These are phyloP conservation scores for Aspergillus alliaceus DNA, from an alignment of 2,329 filamentous ascomycete genomes.

Conservation along the genomic window DNA sequence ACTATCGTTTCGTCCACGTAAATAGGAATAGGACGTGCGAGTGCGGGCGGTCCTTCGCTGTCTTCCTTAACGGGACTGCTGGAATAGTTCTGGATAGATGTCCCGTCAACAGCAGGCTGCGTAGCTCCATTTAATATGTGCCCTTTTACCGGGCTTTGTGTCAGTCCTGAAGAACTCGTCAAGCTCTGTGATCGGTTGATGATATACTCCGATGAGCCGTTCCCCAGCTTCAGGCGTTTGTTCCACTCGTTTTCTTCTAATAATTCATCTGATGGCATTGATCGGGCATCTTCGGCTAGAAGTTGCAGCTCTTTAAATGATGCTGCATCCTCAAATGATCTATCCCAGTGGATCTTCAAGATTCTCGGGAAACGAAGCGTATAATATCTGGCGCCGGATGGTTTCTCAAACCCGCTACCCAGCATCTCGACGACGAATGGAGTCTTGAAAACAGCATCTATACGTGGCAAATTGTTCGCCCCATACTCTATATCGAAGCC, in stretches of 20 bases:
- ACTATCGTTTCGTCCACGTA: slow-evolving; percentile 19
- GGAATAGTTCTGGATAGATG: neutral
- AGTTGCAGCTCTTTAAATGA: slow-evolving; percentile 69
- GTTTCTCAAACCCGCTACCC: slow-evolving; percentile 76
- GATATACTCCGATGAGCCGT: slow-evolving; percentile 34
- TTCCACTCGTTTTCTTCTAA: slow-evolving; percentile 64
- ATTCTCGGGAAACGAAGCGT: slow-evolving; percentile 75
- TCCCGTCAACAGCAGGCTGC: neutral
- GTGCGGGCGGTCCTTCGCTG: neutral
- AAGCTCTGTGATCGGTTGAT: slow-evolving; percentile 25
- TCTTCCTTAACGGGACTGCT: neutral
- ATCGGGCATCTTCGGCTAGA: slow-evolving; percentile 60
- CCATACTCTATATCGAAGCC: slow-evolving; percentile 51
- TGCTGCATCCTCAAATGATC: slow-evolving; percentile 66
- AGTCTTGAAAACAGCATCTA: slow-evolving; percentile 58
- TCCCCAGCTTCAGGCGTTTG: slow-evolving; percentile 57
- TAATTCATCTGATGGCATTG: slow-evolving; percentile 52
- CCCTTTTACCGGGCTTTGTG: neutral
- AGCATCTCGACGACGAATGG: slow-evolving; percentile 79
- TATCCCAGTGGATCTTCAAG: slow-evolving; percentile 74
- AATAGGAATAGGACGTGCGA: slow-evolving; percentile 14
- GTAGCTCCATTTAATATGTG: neutral
- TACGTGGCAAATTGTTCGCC: slow-evolving; percentile 33
- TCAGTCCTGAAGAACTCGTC: slow-evolving; percentile 14
- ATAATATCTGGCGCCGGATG: slow-evolving; percentile 67